Percentiles rank a stretch among this genome's conserved stretches.
phyloP scores from a whole-genome alignment of 73 alveolate genomes.

The Tetrahymena thermophila region DNA sequence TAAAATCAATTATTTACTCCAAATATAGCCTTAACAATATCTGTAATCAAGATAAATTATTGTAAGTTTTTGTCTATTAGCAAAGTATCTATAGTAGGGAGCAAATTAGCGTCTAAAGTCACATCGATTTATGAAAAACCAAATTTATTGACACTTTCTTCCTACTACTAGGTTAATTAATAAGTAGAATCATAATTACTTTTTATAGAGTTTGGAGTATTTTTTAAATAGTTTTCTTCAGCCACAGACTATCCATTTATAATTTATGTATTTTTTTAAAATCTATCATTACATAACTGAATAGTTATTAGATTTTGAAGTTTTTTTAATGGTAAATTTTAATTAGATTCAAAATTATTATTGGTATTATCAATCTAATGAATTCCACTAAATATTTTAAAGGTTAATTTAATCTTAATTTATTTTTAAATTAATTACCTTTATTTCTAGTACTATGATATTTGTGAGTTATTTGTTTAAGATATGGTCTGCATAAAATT shows the following conservation, averaged over 20 bases:
- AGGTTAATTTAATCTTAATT: no score
- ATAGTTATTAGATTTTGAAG: not conserved
- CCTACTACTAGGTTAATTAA: not conserved
- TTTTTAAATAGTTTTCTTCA: not conserved
- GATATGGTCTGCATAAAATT: not conserved
- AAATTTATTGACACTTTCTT: not conserved
- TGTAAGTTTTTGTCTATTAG: not conserved
- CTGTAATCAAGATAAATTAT: not conserved
- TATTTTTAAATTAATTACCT: no score
- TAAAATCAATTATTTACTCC: not conserved
- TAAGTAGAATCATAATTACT: no score
- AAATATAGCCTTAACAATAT: not conserved
- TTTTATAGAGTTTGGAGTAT: not conserved
- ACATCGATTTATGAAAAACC: not conserved
- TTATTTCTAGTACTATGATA: not conserved
- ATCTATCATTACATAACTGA: not conserved
- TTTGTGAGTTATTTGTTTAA: not conserved
- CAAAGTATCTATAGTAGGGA: not conserved
- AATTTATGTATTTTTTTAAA: not conserved
- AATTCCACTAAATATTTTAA: not conserved
- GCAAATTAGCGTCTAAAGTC: not conserved
- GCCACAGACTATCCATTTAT: not conserved
- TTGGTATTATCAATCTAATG: not conserved
- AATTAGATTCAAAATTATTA: no score
- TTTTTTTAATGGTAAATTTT: not conserved